Evolutionary conservation across 2,329 filamentous ascomycete genomes (phyloP), one percentile per base, ranked within the genome.

Genomic region (Pseudocercospora fuligena): DNA sequence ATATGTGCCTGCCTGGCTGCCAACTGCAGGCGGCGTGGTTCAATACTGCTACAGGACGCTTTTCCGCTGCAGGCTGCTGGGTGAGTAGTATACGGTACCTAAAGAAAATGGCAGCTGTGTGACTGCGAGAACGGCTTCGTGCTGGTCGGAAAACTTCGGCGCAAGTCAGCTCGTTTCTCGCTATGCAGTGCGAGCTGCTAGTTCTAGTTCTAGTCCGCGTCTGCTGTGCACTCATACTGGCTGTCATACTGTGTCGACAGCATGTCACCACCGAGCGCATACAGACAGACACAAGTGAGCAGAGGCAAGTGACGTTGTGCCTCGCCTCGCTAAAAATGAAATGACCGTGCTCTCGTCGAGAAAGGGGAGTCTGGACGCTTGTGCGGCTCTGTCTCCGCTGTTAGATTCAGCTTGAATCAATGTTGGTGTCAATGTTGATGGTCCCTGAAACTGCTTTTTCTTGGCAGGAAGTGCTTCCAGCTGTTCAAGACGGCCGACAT

Each of bases 1-100:
- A 56, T 65, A 27, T 40, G 62, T 64, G 54, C 23, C 62, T 56
- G 21, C 25, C 16, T 36, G 33, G 6, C 19, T 51, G 14, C 21
- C 53, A 46, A 40, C 25, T 19, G 54, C 36, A 43, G 27, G 51
- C 49, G 61, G 58, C 23, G 40, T 57, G 31, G 62, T 43, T 21
- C 47, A 51, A 25, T n/a, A 40, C 36, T 25, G 47, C 47, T 21
- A 23, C 47, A 19, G 47, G n/a, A 51, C 47, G 47, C 47, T 25
- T 7, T n/a, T 23, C 47, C 47, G 47, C 47, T 51, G 47, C 47
- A 23, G 29, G 36, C 36, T 40, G 36, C 36, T 40, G 36, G 14
- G 14, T 40, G 36, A 40, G 36, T 40, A n/a, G 33, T 40, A 40
- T 40, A 40, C 54, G 3, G 31, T 58, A 27, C 53, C n/a, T 11